Evolutionary conservation across 129 eudicot species (phyloP).

Genomic region (Flaveria linearis): DNA sequence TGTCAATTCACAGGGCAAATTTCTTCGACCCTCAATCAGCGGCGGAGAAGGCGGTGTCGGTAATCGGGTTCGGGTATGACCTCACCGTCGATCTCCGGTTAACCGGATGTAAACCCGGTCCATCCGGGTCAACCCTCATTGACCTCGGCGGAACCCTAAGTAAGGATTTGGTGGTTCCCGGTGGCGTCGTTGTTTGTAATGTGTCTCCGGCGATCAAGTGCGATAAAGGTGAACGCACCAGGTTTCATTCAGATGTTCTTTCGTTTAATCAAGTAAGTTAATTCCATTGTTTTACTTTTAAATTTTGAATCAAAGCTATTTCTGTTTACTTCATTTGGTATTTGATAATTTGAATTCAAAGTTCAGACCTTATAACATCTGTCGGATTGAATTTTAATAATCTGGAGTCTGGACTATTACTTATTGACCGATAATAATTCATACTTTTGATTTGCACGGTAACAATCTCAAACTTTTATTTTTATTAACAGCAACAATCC

Average conservation of each 20-base stretch:
- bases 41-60: slow-evolving; percentile 85
- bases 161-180: slow-evolving; percentile 69
- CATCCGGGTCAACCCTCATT: slow-evolving; percentile 63
- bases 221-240: slow-evolving; percentile 95
- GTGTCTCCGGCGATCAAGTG: slow-evolving; percentile 71
- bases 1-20: slow-evolving; percentile 53
- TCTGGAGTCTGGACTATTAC: fast-evolving
- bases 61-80: slow-evolving; percentile 82
- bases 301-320: not conserved
- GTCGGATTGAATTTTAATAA: no score
- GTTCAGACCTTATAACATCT: not conserved
- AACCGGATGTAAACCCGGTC: slow-evolving; percentile 71
- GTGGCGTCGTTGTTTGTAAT: slow-evolving; percentile 59
- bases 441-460: no score
- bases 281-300: not conserved
- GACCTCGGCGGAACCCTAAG: slow-evolving; percentile 49
- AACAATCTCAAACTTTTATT: no score
- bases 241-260: slow-evolving; percentile 88
- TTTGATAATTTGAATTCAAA: not conserved
- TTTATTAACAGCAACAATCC: no score
- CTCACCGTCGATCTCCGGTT: slow-evolving; percentile 69
- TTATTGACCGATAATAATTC: no score
- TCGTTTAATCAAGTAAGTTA: slow-evolving; percentile 66
- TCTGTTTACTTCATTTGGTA: not conserved
- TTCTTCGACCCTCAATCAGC: slow-evolving; percentile 62